Conservation (phyloP, 805 yeast genomes). For the Teunomyces pallodes region DNA sequence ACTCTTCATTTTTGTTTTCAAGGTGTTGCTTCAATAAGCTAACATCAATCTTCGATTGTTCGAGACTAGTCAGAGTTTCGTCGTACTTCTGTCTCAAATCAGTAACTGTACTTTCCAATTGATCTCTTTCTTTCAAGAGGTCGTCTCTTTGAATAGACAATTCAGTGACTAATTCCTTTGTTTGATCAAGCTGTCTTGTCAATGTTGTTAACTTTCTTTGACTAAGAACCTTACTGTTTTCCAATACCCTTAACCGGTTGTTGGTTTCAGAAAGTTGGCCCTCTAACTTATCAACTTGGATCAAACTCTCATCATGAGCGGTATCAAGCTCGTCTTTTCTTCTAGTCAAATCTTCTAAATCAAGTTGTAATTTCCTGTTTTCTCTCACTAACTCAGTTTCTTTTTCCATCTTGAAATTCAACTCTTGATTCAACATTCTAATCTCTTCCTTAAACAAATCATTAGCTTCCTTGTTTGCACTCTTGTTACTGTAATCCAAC, state of each 20-base stretch:
- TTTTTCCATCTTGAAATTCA: slow-evolving; percentile 53
- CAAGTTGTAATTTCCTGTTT: slow-evolving; percentile 58
- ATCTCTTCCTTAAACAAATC: slow-evolving; percentile 52
- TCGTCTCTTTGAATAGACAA: slow-evolving; percentile 62
- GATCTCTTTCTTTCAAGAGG: slow-evolving; percentile 41
- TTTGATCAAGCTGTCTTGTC: slow-evolving; percentile 50
- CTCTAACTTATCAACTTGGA: slow-evolving; percentile 41
- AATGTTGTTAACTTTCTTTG: slow-evolving; percentile 36
- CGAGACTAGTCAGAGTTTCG: slow-evolving; percentile 20
- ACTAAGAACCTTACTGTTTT: slow-evolving; percentile 31
- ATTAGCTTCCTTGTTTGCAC: slow-evolving; percentile 38
- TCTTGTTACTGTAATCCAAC: slow-evolving; percentile 47
- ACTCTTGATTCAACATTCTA: slow-evolving; percentile 49
- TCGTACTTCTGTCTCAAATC: slow-evolving; percentile 26
- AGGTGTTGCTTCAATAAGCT: slow-evolving; percentile 34
- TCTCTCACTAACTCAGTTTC: slow-evolving; percentile 68
- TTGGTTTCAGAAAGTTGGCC: slow-evolving; percentile 22
- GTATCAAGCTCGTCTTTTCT: slow-evolving; percentile 25
- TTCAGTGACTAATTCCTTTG: slow-evolving; percentile 60
- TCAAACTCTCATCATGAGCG: slow-evolving; percentile 36
- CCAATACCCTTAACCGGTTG: slow-evolving; percentile 28
- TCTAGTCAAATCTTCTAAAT: slow-evolving; percentile 46
- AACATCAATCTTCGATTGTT: slow-evolving; percentile 26
- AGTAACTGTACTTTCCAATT: slow-evolving; percentile 29
- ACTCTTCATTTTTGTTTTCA: slow-evolving; percentile 31